Percentiles rank a stretch among this genome's conserved stretches.
phyloP scores from a whole-genome alignment of 23 red algal species.

The Gracilaria caudata region DNA sequence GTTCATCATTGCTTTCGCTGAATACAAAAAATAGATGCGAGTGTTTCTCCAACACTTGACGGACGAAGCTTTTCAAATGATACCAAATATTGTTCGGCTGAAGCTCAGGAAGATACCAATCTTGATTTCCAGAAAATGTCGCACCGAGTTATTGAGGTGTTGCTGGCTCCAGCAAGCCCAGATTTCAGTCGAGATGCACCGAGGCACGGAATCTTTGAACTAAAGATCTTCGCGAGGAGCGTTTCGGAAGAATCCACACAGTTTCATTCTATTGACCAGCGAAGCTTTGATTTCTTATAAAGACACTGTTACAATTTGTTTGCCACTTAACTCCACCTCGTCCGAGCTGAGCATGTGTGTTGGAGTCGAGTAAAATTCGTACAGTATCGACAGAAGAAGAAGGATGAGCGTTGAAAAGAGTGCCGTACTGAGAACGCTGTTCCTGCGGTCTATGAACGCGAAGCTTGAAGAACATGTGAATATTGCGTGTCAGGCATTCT shows the following conservation, averaged over 20 bases:
- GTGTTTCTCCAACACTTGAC: neutral
- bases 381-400: neutral
- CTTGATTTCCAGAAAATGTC: neutral
- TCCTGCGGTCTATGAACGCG: neutral
- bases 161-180: too few relatives aligned
- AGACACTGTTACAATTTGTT: neutral
- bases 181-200: neutral
- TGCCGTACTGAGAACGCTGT: neutral
- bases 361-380: neutral
- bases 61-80: neutral
- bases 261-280: neutral
- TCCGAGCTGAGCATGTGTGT: too few relatives aligned
- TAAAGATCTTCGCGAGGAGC: neutral
- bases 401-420: neutral
- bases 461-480: neutral
- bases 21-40: neutral
- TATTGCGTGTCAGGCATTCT: constrained; percentile 20
- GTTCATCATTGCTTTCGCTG: neutral
- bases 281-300: neutral
- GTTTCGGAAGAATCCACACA: neutral
- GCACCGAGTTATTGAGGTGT: neutral
- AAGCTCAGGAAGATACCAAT: neutral
- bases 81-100: neutral
- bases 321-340: neutral
- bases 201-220: neutral